phyloP scores from a whole-genome alignment of 345 rosid species.

The Eucalyptus erythrocorys region DNA sequence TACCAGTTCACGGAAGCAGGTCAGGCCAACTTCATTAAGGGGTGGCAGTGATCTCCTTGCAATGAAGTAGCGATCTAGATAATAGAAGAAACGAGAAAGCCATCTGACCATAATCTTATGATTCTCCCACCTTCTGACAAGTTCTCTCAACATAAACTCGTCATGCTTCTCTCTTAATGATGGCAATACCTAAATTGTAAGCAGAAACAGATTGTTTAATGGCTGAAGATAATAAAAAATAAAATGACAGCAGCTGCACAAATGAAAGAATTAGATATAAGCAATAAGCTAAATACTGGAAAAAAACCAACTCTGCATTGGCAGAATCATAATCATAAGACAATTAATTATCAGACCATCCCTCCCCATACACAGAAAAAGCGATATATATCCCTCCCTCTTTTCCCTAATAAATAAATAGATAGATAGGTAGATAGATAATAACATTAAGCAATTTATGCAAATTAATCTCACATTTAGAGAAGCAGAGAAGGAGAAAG shows the following conservation, averaged over 20 bases:
- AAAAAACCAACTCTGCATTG: neutral
- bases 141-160: slow-evolving; percentile 43
- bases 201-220: neutral
- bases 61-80: slow-evolving; percentile 43
- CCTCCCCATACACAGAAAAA: neutral
- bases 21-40: slow-evolving; percentile 35
- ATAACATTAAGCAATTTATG: neutral
- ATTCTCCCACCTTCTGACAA: slow-evolving; percentile 43
- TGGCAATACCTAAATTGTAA: slow-evolving; percentile 27
- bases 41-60: slow-evolving; percentile 31
- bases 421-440: too few relatives aligned
- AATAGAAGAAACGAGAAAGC: slow-evolving; percentile 42
- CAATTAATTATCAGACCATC: neutral
- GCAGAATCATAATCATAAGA: neutral
- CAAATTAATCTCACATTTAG: neutral
- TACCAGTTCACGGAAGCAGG: slow-evolving; percentile 45
- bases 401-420: too few relatives aligned
- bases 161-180: slow-evolving; percentile 40
- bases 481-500: neutral
- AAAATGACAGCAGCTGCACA: neutral
- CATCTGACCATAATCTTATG: slow-evolving; percentile 50
- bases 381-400: neutral
- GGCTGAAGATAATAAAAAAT: neutral
- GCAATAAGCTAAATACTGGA: neutral
- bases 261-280: neutral